Evolutionary conservation across 2,329 filamentous ascomycete genomes (phyloP).

Genomic region (Talaromyces piceae): DNA sequence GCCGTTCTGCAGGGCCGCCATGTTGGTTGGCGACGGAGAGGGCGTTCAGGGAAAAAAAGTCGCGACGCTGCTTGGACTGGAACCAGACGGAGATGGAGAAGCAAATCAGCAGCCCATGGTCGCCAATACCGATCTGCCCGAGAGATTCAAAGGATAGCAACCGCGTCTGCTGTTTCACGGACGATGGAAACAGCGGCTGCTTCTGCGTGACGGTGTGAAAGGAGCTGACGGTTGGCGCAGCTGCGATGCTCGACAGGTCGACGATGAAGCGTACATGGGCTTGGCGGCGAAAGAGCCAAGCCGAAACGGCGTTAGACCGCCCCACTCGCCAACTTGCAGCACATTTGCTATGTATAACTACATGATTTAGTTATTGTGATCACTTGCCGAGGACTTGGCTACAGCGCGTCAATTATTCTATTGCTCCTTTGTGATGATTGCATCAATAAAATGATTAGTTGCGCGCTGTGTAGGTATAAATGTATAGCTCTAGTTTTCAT

Average conservation of each 20-base stretch:
- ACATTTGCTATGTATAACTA: too few species aligned
- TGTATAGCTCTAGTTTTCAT: neutral
- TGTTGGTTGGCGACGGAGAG: slow-evolving; percentile 19
- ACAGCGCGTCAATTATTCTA: too few species aligned
- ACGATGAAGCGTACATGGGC: neutral
- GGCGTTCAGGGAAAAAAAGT: slow-evolving; percentile 1
- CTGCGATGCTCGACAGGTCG: neutral
- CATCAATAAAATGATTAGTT: too few species aligned
- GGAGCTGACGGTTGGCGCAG: neutral
- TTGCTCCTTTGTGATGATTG: too few species aligned
- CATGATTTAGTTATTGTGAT: neutral
- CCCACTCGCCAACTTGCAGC: neutral
- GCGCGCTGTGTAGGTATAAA: neutral
- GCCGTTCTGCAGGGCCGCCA: slow-evolving; percentile 47
- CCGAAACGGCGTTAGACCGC: neutral
- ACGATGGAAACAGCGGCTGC: neutral
- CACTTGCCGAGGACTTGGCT: neutral
- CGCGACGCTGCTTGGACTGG: neutral
- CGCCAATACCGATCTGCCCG: neutral
- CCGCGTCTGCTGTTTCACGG: neutral
- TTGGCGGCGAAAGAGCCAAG: too few species aligned
- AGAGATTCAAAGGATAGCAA: neutral
- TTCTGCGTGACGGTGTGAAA: neutral
- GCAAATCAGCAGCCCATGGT: neutral
- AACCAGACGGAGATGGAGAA: too few species aligned